Evolutionary conservation across 441 rosid species (phyloP).

Genomic region (Populus hybrid): DNA sequence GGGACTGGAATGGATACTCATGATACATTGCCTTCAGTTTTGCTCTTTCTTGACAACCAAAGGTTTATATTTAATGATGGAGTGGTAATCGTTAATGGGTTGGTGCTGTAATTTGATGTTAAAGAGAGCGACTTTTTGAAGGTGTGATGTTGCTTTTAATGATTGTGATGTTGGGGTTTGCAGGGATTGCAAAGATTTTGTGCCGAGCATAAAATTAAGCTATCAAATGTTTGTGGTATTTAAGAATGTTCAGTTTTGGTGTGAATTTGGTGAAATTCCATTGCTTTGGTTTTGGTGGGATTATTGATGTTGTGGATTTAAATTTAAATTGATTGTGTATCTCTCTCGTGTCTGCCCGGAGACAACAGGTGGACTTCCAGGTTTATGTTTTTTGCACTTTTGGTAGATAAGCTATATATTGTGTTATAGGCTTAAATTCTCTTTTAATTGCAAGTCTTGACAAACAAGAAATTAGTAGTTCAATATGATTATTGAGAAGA

Average conservation of each 20-base stretch:
- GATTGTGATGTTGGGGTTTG: not conserved
- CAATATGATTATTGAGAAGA: too few species aligned
- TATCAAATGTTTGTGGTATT: slow-evolving; percentile 61
- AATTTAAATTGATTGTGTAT: slow-evolving; percentile 81
- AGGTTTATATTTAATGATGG: slow-evolving; percentile 83
- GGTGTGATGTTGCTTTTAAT: too few species aligned
- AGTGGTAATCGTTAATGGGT: slow-evolving; percentile 40
- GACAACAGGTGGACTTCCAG: slow-evolving; percentile 96
- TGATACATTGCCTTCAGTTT: slow-evolving; percentile 72
- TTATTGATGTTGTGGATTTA: too few species aligned
- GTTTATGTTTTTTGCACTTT: slow-evolving; percentile 31
- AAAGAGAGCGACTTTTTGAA: too few species aligned
- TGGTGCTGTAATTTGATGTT: not conserved
- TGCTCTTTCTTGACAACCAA: slow-evolving; percentile 77
- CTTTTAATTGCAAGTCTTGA: not conserved
- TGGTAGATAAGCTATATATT: slow-evolving; percentile 12
- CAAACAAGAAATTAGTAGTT: not conserved
- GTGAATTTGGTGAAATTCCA: too few species aligned
- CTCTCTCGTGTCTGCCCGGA: slow-evolving; percentile 92
- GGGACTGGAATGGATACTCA: slow-evolving; percentile 92
- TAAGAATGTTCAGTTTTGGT: slow-evolving; percentile 4
- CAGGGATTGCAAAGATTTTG: slow-evolving; percentile 96
- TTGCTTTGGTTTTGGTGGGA: too few species aligned
- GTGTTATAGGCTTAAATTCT: not conserved
- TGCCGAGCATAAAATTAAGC: slow-evolving; percentile 83